Evolutionary conservation across 1,284 basidiomycete species (phyloP).

Genomic region (Athelia psychrophila): DNA sequence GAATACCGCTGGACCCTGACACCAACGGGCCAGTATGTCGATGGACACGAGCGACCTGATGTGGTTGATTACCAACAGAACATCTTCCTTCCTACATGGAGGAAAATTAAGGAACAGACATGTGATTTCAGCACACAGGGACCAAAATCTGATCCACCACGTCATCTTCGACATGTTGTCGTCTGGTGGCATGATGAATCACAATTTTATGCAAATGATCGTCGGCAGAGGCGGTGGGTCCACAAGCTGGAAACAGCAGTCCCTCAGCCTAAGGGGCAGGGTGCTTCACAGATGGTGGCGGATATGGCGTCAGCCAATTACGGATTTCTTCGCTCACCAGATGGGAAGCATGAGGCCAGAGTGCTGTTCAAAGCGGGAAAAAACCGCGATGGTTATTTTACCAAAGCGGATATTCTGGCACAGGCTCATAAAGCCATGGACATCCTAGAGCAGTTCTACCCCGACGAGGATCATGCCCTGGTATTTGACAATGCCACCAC

Average conservation of each 20-base stretch:
- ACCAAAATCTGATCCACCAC: background rate
- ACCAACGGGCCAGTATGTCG: slow-evolving; percentile 22
- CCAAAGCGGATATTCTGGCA: slow-evolving; percentile 17
- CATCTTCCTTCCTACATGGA: slow-evolving; percentile 17
- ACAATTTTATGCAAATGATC: slow-evolving; percentile 38
- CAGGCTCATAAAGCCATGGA: slow-evolving; percentile 20
- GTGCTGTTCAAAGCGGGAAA: slow-evolving; percentile 26
- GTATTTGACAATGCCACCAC: slow-evolving; percentile 29
- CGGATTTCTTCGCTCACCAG: slow-evolving; percentile 30
- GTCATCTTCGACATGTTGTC: slow-evolving; percentile 5
- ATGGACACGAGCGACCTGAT: slow-evolving; percentile 25
- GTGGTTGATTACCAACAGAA: slow-evolving; percentile 10
- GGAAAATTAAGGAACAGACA: slow-evolving; percentile 8
- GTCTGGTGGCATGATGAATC: slow-evolving; percentile 29
- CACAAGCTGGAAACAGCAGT: slow-evolving; percentile 24
- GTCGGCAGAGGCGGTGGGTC: slow-evolving; percentile 24
- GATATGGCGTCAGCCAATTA: slow-evolving; percentile 42
- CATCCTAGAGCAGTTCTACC: slow-evolving; percentile 18
- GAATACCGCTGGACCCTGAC: slow-evolving; percentile 18
- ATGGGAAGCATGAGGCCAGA: slow-evolving; percentile 16
- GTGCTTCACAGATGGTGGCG: slow-evolving; percentile 38
- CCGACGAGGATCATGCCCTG: slow-evolving; percentile 16
- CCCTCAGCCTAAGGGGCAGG: slow-evolving; percentile 37
- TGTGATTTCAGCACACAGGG: slow-evolving; percentile 4
- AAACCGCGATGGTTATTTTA: slow-evolving; percentile 27